Evolutionary conservation across 495 filamentous ascomycete genomes (phyloP).

Genomic region (Echria macrotheca): DNA sequence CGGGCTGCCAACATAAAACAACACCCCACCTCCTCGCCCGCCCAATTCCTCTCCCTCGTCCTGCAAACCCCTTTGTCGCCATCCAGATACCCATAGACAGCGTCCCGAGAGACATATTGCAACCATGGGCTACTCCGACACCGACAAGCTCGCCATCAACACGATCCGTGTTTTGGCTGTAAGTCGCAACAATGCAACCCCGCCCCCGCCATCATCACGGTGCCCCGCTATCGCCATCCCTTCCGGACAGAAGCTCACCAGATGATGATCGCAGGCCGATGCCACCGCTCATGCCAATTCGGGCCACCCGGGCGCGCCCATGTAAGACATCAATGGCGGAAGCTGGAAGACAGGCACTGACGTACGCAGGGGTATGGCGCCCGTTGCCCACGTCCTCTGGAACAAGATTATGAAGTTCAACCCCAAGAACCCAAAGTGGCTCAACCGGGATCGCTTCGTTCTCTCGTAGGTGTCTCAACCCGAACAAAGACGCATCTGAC

Average conservation of each 20-base stretch:
- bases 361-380: constrained; percentile 76
- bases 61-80: constrained; percentile 21
- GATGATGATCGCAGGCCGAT: constrained; percentile 67
- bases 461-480: constrained; percentile 73
- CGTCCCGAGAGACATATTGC: constrained; percentile 27
- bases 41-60: constrained; percentile 25
- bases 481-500: background rate
- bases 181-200: constrained; percentile 41
- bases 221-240: constrained; percentile 20
- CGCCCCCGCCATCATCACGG: constrained; percentile 38
- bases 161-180: constrained; percentile 95
- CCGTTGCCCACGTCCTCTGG: constrained; percentile 93
- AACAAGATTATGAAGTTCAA: constrained; percentile 99
- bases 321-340: constrained; percentile 44
- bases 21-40: constrained; percentile 29
- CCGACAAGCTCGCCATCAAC: constrained; percentile 90
- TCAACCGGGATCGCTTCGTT: constrained; percentile 96
- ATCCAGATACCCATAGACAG: constrained; percentile 17
- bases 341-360: constrained; percentile 6
- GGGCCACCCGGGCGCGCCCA: constrained; percentile 96
- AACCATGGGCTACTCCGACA: constrained; percentile 84
- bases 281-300: constrained; percentile 93
- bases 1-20: constrained; percentile 23
- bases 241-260: no score
- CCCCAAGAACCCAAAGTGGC: constrained; percentile 95